phyloP scores from a whole-genome alignment of 2,329 filamentous ascomycete genomes.

The Arachnomyces sp. region DNA sequence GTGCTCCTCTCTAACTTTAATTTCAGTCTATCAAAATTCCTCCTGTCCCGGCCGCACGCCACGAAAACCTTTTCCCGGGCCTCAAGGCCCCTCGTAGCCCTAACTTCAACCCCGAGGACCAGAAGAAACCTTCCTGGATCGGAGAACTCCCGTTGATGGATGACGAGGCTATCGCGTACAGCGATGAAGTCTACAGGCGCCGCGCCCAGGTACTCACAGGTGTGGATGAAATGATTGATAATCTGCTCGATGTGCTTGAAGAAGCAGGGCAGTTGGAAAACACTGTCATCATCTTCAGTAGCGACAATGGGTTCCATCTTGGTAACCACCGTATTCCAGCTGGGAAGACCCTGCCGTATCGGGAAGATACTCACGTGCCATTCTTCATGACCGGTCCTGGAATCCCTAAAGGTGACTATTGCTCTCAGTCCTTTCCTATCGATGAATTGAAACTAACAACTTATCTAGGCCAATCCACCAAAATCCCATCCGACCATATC shows the following conservation, averaged over 20 bases:
- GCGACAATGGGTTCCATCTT: constrained; percentile 24
- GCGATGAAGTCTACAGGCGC: constrained; percentile 13
- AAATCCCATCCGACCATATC: constrained; percentile 17
- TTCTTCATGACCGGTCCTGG: constrained; percentile 23
- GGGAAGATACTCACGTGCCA: constrained; percentile 26
- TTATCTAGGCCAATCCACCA: constrained; percentile 4
- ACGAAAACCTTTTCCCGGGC: constrained; percentile 14
- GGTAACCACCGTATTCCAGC: constrained; percentile 19
- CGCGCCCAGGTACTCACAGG: constrained; percentile 20
- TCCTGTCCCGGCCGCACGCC: constrained; percentile 11
- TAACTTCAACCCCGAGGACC: constrained; percentile 19
- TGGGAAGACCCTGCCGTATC: constrained; percentile 22
- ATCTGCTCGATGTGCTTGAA: constrained; percentile 23
- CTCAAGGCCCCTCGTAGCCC: constrained; percentile 12
- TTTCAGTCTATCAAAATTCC: background rate
- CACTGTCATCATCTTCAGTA: constrained; percentile 21
- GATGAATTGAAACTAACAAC: no score
- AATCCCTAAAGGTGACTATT: constrained; percentile 13
- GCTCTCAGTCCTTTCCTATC: no score
- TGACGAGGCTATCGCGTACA: constrained; percentile 10
- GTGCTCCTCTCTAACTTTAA: no score
- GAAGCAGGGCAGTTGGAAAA: constrained; percentile 18
- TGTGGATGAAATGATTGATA: constrained; percentile 28
- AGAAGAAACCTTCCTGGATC: constrained; percentile 14
- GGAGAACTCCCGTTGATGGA: constrained; percentile 14